Evolutionary conservation across 2,329 filamentous ascomycete genomes (phyloP), one percentile per base, ranked within the genome.

Genomic region (Leptographium wingfieldii): DNA sequence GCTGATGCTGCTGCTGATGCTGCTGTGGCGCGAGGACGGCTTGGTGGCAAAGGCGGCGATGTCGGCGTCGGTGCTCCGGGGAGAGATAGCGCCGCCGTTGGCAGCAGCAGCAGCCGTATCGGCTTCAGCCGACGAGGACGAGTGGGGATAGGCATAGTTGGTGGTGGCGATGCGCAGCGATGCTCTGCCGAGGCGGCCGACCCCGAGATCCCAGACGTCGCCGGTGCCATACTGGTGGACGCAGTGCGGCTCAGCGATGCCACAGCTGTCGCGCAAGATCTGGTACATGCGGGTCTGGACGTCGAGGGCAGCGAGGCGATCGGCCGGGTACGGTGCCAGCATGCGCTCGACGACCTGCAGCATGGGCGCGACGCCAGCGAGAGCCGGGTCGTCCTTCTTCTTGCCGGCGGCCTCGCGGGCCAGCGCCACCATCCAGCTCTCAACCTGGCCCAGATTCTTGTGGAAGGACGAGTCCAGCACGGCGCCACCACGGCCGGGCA

Each of bases 381-480:
- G 80, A 3, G 80, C 68, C 38, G 55, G 68, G 53, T 75, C 77
- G 56, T 74, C 69, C 38, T 63, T 63, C 19, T 60, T 62, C 56
- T 65, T 65, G 61, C 31, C 6, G 57, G 58, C 11, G 35, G 81
- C 82, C n/a, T 85, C 81, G 61, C 81, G 81, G 38, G 81, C 80
- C 5, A 89, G 72, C 2, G 71, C 72, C 1, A 74, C 73, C 74
- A 88, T 86, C 87, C 87, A 91, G 16, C 76, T 76, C 63, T 86
- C 81, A 2, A 90, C 78, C 69, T 87, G 85, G 19, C 81, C 78
- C 1, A 86, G 74, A 65, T 90, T 88, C 64, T 81, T 80, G 70
- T 90, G 87, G 69, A 88, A 91, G 0, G 85, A 88, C 0, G 85
- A 79, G 70, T 90, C 87, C 9, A 80, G 77, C 1, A 85, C 79